Evolutionary conservation across 2,329 filamentous ascomycete species (phyloP).

Genomic region (Diaporthe humulicola): DNA sequence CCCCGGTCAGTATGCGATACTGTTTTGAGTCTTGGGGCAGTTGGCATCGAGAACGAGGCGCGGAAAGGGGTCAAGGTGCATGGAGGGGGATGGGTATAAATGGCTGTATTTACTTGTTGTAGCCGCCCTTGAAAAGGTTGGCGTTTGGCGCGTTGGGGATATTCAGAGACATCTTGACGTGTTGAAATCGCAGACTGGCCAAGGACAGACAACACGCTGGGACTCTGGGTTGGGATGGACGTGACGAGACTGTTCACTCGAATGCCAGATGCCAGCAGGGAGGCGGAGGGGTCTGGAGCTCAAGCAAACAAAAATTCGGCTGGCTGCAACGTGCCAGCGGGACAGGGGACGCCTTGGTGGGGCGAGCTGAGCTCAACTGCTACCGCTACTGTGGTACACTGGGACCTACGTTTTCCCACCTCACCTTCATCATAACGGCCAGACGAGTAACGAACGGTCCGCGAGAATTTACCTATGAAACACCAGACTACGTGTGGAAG

Average conservation of each 20-base stretch:
- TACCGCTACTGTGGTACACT: background rate
- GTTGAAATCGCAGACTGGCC: slow-evolving; percentile 24
- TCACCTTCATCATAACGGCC: background rate
- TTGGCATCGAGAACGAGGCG: slow-evolving; percentile 35
- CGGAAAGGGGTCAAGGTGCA: slow-evolving; percentile 36
- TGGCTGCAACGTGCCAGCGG: slow-evolving; percentile 26
- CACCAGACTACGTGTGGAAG: too few species aligned
- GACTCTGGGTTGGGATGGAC: slow-evolving; percentile 16
- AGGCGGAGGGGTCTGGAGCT: slow-evolving; percentile 24
- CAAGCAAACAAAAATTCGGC: slow-evolving; percentile 33
- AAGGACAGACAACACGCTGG: slow-evolving; percentile 11
- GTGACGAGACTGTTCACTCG: slow-evolving; percentile 10
- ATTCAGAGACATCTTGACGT: slow-evolving; percentile 85
- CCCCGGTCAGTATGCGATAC: slow-evolving; percentile 28
- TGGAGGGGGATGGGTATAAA: background rate
- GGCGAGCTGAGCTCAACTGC: slow-evolving; percentile 8
- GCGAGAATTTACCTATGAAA: too few species aligned
- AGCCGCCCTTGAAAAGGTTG: slow-evolving; percentile 94
- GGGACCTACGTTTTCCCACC: background rate
- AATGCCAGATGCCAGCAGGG: slow-evolving; percentile 7
- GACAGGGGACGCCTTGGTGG: slow-evolving; percentile 11
- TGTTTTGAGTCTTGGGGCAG: slow-evolving; percentile 22
- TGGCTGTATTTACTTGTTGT: slow-evolving; percentile 82
- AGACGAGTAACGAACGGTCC: background rate
- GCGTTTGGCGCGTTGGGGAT: slow-evolving; percentile 95